phyloP scores from a whole-genome alignment of 2,329 filamentous ascomycete species.

The Verticillium isaacii region DNA sequence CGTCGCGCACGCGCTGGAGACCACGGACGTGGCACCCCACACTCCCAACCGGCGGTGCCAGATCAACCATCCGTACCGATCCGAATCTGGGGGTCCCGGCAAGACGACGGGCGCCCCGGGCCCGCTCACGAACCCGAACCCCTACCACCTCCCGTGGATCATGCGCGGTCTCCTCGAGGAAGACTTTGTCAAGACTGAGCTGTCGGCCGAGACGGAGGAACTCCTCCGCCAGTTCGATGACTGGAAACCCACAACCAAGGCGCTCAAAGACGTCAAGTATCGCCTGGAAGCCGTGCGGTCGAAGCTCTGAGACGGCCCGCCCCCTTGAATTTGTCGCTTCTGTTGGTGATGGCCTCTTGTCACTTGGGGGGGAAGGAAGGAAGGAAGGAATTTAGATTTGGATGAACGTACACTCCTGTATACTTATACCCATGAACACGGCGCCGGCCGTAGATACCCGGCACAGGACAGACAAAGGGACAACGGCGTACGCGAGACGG shows the following conservation, averaged over 20 bases:
- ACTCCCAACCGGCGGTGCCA: conserved; percentile 13
- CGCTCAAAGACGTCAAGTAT: conserved; percentile 93
- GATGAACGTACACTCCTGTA: too few relatives aligned
- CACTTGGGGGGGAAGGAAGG: not conserved
- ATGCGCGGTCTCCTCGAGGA: conserved; percentile 93
- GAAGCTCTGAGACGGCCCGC: conserved; percentile 50
- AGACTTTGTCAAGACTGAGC: conserved; percentile 77
- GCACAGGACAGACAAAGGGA: too few relatives aligned
- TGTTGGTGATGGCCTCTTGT: not conserved
- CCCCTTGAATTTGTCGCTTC: not conserved
- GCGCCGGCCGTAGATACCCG: too few relatives aligned
- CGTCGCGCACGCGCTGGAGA: conserved; percentile 69
- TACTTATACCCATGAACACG: too few relatives aligned
- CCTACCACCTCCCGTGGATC: conserved; percentile 90
- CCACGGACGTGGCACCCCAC: conserved; percentile 46
- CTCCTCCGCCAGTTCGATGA: conserved; percentile 85
- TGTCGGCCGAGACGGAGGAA: conserved; percentile 71
- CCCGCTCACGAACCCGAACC: conserved; percentile 58
- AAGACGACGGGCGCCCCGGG: conserved; percentile 8
- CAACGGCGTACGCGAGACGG: too few relatives aligned
- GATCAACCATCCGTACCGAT: conserved; percentile 10
- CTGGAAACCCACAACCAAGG: conserved; percentile 88
- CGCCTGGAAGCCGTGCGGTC: conserved; percentile 86
- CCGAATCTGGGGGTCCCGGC: conserved; percentile 8
- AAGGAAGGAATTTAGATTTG: too few relatives aligned